These are phyloP conservation scores for Nicotiana attenuata DNA, from an alignment of 257 asterid species.

Conservation along the genomic window DNA sequence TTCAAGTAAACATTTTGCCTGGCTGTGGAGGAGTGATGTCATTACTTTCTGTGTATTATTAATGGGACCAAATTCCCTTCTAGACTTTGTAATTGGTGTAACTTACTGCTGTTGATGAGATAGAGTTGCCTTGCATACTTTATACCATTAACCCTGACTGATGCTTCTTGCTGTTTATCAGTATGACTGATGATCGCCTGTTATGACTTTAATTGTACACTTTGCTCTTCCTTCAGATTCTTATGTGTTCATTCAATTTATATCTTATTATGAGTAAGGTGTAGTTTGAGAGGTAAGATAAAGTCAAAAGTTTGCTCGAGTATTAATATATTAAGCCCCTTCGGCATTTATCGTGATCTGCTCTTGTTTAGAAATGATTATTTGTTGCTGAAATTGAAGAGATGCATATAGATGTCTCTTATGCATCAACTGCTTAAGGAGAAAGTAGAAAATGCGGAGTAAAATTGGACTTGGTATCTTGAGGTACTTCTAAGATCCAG, in stretches of 20 bases:
- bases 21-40: not conserved
- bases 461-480: not conserved
- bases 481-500: not conserved
- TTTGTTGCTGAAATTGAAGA: conserved; percentile 1
- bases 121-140: not conserved
- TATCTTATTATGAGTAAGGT: not conserved
- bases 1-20: conserved; percentile 4
- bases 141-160: not conserved
- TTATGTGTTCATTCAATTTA: not conserved
- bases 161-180: not conserved
- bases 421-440: not conserved
- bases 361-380: not conserved
- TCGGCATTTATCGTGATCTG: not conserved
- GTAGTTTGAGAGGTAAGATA: not conserved
- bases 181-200: not conserved
- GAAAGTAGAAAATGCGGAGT: not conserved
- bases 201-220: not conserved
- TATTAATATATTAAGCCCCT: not conserved
- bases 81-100: not conserved
- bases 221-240: not conserved
- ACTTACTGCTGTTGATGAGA: not conserved
- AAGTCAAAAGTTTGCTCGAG: not conserved
- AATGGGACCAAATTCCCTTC: not conserved
- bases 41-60: not conserved
- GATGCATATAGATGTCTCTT: not conserved